Evolutionary conservation across 1,284 basidiomycete genomes (phyloP).

Genomic region (Rhodotorula glutinis): DNA sequence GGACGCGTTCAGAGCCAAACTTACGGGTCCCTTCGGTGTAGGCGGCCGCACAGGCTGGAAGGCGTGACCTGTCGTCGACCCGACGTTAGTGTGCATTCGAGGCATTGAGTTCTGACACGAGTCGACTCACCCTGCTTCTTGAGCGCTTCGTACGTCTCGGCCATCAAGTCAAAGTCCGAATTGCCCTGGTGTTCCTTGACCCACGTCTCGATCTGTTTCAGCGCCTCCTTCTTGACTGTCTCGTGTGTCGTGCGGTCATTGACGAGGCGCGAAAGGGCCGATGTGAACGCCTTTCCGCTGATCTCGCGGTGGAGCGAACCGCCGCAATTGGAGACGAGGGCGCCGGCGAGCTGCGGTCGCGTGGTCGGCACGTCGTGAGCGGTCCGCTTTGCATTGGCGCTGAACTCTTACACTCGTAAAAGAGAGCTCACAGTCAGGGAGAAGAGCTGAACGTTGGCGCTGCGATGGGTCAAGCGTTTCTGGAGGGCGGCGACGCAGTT

Average conservation of each 20-base stretch:
- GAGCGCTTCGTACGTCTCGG: constrained; percentile 81
- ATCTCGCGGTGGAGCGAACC: constrained; percentile 80
- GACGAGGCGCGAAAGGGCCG: constrained; percentile 77
- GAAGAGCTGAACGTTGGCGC: constrained; percentile 94
- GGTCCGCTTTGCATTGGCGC: too few species aligned
- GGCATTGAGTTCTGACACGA: too few species aligned
- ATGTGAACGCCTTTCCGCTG: constrained; percentile 83
- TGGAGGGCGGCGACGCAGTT: constrained; percentile 79
- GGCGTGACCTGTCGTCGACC: not conserved
- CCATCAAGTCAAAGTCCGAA: constrained; percentile 64
- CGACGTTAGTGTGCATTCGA: not conserved
- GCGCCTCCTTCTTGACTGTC: constrained; percentile 73
- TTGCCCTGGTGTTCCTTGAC: constrained; percentile 69
- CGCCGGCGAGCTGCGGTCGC: constrained; percentile 64
- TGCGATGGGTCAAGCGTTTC: constrained; percentile 88
- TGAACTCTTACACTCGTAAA: too few species aligned
- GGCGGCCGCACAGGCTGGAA: not conserved
- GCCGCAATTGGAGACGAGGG: constrained; percentile 87
- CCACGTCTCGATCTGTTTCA: constrained; percentile 78
- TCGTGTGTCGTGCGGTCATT: constrained; percentile 86
- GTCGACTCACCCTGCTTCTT: constrained; percentile 59
- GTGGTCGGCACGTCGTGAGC: too few species aligned
- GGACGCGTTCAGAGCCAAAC: not conserved
- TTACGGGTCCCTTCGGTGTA: not conserved
- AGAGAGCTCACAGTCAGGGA: constrained; percentile 59